Base-by-base conservation (phyloP, 768 basidiomycete genomes). In the Baorangia bicolor region DNA sequence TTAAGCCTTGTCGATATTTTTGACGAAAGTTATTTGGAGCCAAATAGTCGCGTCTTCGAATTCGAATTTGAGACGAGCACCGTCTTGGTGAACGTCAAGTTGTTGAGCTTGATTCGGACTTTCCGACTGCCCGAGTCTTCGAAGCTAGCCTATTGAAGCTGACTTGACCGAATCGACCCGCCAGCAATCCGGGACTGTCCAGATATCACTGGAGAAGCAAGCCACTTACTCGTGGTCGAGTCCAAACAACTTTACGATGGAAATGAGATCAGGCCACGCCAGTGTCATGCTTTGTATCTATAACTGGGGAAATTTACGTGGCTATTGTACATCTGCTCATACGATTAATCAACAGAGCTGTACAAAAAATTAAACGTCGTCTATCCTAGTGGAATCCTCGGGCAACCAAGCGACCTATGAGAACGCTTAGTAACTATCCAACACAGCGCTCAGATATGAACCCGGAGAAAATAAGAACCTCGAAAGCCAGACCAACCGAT, bases 341-440 rank as follows among this genome's bases (percentile, higher is more conserved):
- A 25, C 33, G 20, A 44, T 28, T 12, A 33, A 49, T 40, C 30
- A n/a, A 20, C 34, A 28, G 4, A 27, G 8, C n/a, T 27, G 18
- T 20, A 34, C 35, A 20, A 35, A 33, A 51, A 30, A 42, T 14
- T 58, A 30, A 42, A 25, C 16, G 23, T 42, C 33, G 16, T 59
- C 64, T 53, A 57, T 55, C 43, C 51, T 64, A 49, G 27, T 39
- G 31, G 4, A 42, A 40, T 47, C 14, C 42, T 47, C 28, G 53
- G 27, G 20, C 30, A 25, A 37, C 27, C 33, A 39, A 49, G 42
- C 43, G 21, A 31, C 20, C n/a, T 23, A 27, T 41, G 9, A 11
- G 20, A 53, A 40, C 27, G 27, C 35, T 40, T 27, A 30, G n/a
- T n/a, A n/a, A n/a, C 35, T 9, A 16, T 40, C 48, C 14, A 31